Percentiles rank a stretch among this genome's conserved stretches.
Evolutionary conservation across 208 protist genomes (phyloP).

Genomic region (Leishmania amazonensis): DNA sequence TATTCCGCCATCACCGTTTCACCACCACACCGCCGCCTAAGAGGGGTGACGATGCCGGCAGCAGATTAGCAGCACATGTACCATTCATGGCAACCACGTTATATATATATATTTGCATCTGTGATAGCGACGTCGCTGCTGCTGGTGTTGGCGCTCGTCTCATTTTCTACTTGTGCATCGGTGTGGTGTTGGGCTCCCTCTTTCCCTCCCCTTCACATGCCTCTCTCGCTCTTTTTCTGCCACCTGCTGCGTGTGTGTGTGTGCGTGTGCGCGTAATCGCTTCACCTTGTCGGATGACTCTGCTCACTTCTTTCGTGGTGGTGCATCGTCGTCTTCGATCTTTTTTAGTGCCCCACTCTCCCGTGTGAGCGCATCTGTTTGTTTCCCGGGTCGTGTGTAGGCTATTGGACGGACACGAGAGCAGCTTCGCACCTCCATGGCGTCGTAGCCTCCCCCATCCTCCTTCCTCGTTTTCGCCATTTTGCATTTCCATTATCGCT

Average conservation of each 20-base stretch:
- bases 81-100: neutral
- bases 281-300: neutral
- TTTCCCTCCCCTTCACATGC: neutral
- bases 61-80: neutral
- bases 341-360: neutral
- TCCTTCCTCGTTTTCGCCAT: neutral
- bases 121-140: neutral
- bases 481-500: neutral
- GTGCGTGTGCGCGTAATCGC: neutral
- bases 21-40: neutral
- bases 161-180: neutral
- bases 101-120: neutral
- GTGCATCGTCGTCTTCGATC: neutral
- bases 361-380: neutral
- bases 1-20: neutral
- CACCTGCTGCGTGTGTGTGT: neutral
- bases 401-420: neutral
- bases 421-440: neutral
- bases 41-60: neutral
- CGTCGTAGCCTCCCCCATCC: neutral
- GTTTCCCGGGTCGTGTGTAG: neutral
- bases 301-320: neutral
- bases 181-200: neutral
- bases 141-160: neutral
- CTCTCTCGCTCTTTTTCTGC: neutral